These are phyloP conservation scores for Aristolochia contorta DNA, from an alignment of 164 flowering plant genomes.

Conservation along the genomic window DNA sequence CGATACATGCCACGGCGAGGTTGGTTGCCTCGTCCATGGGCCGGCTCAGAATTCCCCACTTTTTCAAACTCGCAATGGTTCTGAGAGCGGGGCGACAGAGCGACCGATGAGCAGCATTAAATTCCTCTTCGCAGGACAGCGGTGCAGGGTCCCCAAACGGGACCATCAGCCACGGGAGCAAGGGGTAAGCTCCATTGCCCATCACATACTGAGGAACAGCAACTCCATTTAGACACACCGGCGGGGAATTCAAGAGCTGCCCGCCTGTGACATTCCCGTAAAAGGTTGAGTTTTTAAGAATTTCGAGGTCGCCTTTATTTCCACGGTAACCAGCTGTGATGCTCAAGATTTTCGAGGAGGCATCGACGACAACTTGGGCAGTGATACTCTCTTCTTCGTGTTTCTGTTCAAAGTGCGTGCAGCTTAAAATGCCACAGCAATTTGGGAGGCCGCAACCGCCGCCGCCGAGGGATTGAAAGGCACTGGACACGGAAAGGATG, in stretches of 20 bases:
- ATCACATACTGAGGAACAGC: constrained; percentile 49
- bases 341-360: constrained; percentile 52
- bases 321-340: constrained; percentile 62
- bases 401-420: constrained; percentile 32
- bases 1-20: constrained; percentile 56
- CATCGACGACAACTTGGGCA: constrained; percentile 67
- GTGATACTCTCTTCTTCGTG: constrained; percentile 31
- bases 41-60: constrained; percentile 62
- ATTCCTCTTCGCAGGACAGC: constrained; percentile 40
- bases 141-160: constrained; percentile 35
- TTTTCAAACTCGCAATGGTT: constrained; percentile 53
- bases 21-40: constrained; percentile 53
- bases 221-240: constrained; percentile 25
- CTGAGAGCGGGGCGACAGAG: constrained; percentile 33
- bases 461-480: constrained; percentile 32
- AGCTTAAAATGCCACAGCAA: constrained; percentile 64
- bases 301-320: constrained; percentile 27
- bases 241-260: constrained; percentile 24
- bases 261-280: constrained; percentile 45
- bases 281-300: constrained; percentile 46
- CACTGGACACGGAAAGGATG: constrained; percentile 34
- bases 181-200: constrained; percentile 48
- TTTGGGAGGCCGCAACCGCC: constrained; percentile 50
- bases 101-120: constrained; percentile 28
- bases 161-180: constrained; percentile 79